Evolutionary conservation across 495 filamentous ascomycete species (phyloP).

Genomic region (Halenospora varia): DNA sequence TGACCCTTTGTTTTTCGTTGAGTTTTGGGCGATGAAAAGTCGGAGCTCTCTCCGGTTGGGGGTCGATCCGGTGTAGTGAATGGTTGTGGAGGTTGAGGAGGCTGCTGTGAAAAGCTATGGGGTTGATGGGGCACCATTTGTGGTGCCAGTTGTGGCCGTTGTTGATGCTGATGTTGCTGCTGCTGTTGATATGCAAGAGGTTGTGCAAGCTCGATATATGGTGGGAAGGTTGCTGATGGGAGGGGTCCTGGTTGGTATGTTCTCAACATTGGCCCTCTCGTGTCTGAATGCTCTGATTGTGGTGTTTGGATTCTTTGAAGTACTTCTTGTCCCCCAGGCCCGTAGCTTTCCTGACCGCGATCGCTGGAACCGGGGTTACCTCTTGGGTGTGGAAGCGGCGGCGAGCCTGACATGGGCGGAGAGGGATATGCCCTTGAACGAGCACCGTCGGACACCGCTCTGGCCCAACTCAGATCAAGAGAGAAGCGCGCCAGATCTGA

Average conservation of each 20-base stretch:
- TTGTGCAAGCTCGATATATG: slow-evolving; percentile 12
- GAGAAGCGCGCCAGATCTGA: slow-evolving; percentile 62
- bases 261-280: slow-evolving; percentile 11
- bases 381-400: slow-evolving; percentile 64
- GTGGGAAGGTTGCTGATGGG: slow-evolving; percentile 29
- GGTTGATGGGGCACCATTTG: slow-evolving; percentile 28
- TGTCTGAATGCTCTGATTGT: slow-evolving; percentile 18
- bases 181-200: slow-evolving; percentile 11
- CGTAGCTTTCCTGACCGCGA: slow-evolving; percentile 48
- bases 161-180: slow-evolving; percentile 10
- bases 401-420: slow-evolving; percentile 84
- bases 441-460: slow-evolving; percentile 64
- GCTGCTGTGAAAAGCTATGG: slow-evolving; percentile 4
- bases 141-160: slow-evolving; percentile 18
- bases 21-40: slow-evolving; percentile 51
- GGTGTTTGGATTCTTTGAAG: slow-evolving; percentile 32
- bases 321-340: slow-evolving; percentile 21
- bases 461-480: slow-evolving; percentile 65
- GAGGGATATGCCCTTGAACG: slow-evolving; percentile 64
- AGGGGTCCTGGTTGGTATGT: slow-evolving; percentile 20
- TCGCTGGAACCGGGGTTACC: slow-evolving; percentile 55
- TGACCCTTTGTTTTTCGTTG: slow-evolving; percentile 90
- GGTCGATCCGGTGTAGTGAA: slow-evolving; percentile 35
- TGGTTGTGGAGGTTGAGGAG: slow-evolving; percentile 19
- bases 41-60: slow-evolving; percentile 15